Conservation (phyloP, 2,329 filamentous ascomycete genomes). For the Beauveria rudraprayagi region DNA sequence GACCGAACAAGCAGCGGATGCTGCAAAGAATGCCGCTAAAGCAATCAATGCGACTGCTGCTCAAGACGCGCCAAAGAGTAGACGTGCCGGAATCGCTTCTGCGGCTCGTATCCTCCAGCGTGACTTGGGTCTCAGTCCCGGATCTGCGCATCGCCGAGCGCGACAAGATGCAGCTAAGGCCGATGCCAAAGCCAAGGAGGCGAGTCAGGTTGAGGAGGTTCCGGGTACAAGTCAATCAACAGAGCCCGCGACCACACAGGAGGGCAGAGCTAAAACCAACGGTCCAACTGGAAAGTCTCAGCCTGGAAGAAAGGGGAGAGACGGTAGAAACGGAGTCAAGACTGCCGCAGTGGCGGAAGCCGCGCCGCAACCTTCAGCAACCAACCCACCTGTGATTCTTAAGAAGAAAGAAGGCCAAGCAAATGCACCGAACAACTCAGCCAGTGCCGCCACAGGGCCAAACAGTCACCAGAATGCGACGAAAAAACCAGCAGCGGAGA, state of each 20-base stretch:
- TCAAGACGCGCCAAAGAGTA: constrained; percentile 43
- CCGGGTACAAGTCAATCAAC: neutral
- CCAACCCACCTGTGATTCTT: constrained; percentile 31
- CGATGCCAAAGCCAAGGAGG: constrained; percentile 29
- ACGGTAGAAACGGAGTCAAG: constrained; percentile 32
- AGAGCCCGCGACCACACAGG: neutral
- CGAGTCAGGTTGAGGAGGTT: neutral
- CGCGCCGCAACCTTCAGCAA: constrained; percentile 18
- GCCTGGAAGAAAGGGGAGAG: constrained; percentile 24
- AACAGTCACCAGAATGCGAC: constrained; percentile 18
- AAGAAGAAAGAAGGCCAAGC: constrained; percentile 30
- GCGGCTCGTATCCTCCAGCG: constrained; percentile 58
- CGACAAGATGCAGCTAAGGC: constrained; percentile 51
- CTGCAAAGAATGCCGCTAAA: constrained; percentile 34
- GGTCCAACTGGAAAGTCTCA: constrained; percentile 7
- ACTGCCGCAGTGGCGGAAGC: constrained; percentile 26
- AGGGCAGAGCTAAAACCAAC: constrained; percentile 17
- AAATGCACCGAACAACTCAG: constrained; percentile 16
- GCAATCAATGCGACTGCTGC: constrained; percentile 22
- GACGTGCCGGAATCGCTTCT: constrained; percentile 52
- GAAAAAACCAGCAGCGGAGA: constrained; percentile 20
- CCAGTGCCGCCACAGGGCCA: constrained; percentile 3
- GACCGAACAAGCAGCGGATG: constrained; percentile 39
- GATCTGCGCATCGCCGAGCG: constrained; percentile 53
- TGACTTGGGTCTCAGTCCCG: constrained; percentile 56